Evolutionary conservation across 2,329 filamentous ascomycete genomes (phyloP), one percentile per base, ranked within the genome.

Genomic region (Arthrinium phaeospermum): DNA sequence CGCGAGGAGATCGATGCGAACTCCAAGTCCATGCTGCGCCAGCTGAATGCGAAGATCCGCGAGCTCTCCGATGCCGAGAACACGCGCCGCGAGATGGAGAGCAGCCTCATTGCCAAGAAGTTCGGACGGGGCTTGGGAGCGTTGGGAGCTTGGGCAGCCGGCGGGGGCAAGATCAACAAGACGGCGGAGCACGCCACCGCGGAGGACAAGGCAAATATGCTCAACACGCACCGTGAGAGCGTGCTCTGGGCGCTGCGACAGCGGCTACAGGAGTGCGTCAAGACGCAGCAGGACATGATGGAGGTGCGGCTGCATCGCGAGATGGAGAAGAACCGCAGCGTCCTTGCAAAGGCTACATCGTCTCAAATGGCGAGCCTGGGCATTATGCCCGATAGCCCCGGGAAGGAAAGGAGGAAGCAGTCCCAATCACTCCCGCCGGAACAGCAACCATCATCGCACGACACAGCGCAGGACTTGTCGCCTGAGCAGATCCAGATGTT

Each of bases 401-500:
- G 69, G 16, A 71, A 74, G 16, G 57, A 75, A 51, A 75, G 76
- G 57, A 73, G 74, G 57, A 76, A 70, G 69, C n/a, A 73, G 49
- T 75, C 74, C 47, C 76, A 78, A 61, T 71, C 76, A n/a, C 27
- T 77, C 19, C 76, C 77, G 37, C 74, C 74, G 24, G 77, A 79
- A 4, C 78, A 80, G 37, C 41, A 73, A 34, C 74, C 75, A 16
- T 57, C 75, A 16, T 57, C 76, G 41, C 75, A 78, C 41, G 72
- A 77, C 37, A 75, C 75, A 13, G 71, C 74, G 69, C 83, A 90
- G 57, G 89, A 91, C 74, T 85, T 98, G 74, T 94, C 93, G 24
- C 87, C 91, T 30, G 95, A 98, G 80, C 96, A 98, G 82, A 85
- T 96, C 70, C 96, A 98, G 81, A 89, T 98, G 80, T 98, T 99